Evolutionary conservation across 306 rosid species (phyloP), one percentile per base, ranked within the genome.

Genomic region (Malus sylvestris): DNA sequence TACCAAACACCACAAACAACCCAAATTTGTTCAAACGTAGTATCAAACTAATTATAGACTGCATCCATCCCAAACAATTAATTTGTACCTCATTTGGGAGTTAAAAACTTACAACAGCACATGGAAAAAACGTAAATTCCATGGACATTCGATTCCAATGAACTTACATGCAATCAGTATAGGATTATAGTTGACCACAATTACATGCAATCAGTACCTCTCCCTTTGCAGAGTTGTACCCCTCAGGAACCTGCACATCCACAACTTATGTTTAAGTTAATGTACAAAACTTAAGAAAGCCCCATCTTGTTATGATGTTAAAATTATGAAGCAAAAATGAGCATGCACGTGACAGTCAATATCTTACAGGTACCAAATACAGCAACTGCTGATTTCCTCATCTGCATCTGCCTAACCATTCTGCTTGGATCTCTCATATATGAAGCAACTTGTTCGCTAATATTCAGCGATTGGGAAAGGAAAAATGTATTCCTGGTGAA

Each of bases 381-480:
- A 35, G 79, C 80, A 49, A 88, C 80, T 55, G 81, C 71, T 7
- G 96, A 87, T 84, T 82, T 85, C 82, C 88, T 85, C 68, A 89
- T 83, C 74, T 73, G 97, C 97, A 94, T 27, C 29, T 27, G 29
- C 29, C 29, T 27, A 27, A 27, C 29, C 29, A 27, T 27, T 27
- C 29, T 27, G 29, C 29, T 27, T 27, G 29, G 29, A 27, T 27
- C 29, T 27, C 29, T 27, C 29, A 27, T 27, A 2, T 27, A 27
- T 27, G 29, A 27, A 27, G 29, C 29, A 27, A 27, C 29, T 27
- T 27, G 29, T 27, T 27, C 29, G 0, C 29, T 27, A 27, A 27
- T 27, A 27, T 27, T 27, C 29, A 0, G 29, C 29, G 0, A 27
- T 27, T 27, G 29, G 29, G 0, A 27, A 27, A 27, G 29, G 29